Conservation (phyloP, 169 alveolate genomes). For the Cyclospora cayetanensis region DNA sequence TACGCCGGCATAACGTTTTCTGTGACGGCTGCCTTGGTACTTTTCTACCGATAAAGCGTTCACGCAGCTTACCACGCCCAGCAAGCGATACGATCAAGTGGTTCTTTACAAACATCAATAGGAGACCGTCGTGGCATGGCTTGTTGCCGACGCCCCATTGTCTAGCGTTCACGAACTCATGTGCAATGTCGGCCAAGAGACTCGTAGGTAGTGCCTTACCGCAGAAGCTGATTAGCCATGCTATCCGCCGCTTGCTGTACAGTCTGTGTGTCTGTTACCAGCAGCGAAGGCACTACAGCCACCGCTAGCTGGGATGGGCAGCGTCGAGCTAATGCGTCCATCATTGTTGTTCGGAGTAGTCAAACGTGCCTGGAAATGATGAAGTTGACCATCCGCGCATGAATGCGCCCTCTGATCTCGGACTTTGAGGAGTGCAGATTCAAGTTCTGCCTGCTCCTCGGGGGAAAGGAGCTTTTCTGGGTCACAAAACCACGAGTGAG, state of each 20-base stretch:
- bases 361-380: background rate
- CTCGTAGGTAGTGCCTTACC: background rate
- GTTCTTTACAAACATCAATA: background rate
- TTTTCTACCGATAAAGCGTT: background rate
- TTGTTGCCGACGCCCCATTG: slow-evolving; percentile 21
- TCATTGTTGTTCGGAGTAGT: background rate
- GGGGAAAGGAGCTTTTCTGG: background rate
- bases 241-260: background rate
- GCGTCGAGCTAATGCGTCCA: background rate
- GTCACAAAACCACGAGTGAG: slow-evolving; percentile 13
- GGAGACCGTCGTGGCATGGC: slow-evolving; percentile 10
- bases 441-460: background rate
- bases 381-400: background rate
- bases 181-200: background rate
- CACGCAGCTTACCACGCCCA: background rate
- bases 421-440: background rate
- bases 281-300: background rate
- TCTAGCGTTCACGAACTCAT: background rate
- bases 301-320: background rate
- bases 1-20: slow-evolving; percentile 28
- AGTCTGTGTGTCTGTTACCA: background rate
- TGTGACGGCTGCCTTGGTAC: background rate
- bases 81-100: slow-evolving; percentile 9
- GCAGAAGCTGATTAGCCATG: background rate
- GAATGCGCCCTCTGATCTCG: background rate